Conservation (phyloP, 306 rosid species). For the Sicyos edulis region DNA sequence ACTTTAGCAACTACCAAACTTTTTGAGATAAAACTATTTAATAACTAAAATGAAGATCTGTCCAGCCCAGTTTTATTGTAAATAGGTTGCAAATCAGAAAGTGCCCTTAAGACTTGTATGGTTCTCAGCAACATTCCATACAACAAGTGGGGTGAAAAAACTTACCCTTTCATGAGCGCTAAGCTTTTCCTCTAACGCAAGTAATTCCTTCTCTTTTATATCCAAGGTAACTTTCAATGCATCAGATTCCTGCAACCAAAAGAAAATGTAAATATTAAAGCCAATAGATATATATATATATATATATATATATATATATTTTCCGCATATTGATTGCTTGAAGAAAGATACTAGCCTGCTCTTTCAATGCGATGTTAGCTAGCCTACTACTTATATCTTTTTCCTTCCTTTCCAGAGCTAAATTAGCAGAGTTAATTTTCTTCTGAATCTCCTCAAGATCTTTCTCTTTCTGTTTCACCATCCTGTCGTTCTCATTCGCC, state of each 20-base stretch:
- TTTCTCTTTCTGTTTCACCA: constrained; percentile 73
- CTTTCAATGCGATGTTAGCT: constrained; percentile 54
- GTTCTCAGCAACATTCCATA: background rate
- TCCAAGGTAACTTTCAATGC: constrained; percentile 46
- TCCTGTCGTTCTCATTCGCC: constrained; percentile 69
- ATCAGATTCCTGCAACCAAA: constrained; percentile 61
- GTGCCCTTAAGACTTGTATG: background rate
- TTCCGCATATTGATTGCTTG: background rate
- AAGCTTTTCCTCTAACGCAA: constrained; percentile 61
- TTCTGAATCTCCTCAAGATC: constrained; percentile 74
- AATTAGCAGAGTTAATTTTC: constrained; percentile 60
- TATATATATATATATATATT: too few relatives aligned
- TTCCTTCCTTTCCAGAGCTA: constrained; percentile 60
- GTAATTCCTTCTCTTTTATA: constrained; percentile 70
- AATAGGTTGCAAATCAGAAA: background rate
- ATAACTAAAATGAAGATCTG: background rate
- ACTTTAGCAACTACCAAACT: background rate
- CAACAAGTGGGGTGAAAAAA: constrained; percentile 10
- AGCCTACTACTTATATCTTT: constrained; percentile 68
- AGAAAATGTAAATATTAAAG: constrained; percentile 23
- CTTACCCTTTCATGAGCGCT: constrained; percentile 69
- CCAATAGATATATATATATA: background rate
- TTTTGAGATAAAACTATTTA: background rate
- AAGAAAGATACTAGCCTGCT: constrained; percentile 47
- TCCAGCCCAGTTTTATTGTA: background rate